Conservation (phyloP, 441 rosid species). For the Caryocar brasiliense region DNA sequence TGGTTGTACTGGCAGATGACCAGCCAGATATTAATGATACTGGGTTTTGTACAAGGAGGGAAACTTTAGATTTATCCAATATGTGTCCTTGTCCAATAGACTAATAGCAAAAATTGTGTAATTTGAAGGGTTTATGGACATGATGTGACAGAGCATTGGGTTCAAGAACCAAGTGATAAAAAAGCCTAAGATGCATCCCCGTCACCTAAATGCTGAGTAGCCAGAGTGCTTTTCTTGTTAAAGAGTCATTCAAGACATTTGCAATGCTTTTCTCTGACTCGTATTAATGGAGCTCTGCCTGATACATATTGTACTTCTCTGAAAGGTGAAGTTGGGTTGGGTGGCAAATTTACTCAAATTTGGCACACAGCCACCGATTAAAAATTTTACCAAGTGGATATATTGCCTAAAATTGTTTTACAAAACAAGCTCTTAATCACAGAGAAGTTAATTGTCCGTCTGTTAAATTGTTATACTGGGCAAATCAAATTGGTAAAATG, state of each 20-base stretch:
- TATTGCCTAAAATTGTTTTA: too few relatives aligned
- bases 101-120: conserved; percentile 6
- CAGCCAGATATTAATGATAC: conserved; percentile 1
- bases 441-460: too few relatives aligned
- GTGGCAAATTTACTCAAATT: conserved; percentile 12
- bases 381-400: background rate
- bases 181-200: conserved; percentile 4
- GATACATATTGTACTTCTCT: conserved; percentile 3
- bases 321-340: conserved; percentile 4
- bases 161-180: conserved; percentile 12
- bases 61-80: conserved; percentile 9
- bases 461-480: too few relatives aligned
- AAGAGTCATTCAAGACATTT: conserved; percentile 5
- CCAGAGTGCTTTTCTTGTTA: background rate
- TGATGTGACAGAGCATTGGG: conserved; percentile 30
- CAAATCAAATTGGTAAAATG: too few relatives aligned
- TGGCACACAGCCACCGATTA: background rate
- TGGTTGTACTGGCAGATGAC: background rate
- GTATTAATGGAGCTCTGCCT: conserved; percentile 1
- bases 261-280: background rate
- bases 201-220: conserved; percentile 6
- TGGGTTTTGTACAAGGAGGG: conserved; percentile 9
- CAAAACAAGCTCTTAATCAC: too few relatives aligned
- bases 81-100: conserved; percentile 3
- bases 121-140: background rate